Conservation (phyloP, 2,329 filamentous ascomycete genomes). For the Fusarium sulawesiense region DNA sequence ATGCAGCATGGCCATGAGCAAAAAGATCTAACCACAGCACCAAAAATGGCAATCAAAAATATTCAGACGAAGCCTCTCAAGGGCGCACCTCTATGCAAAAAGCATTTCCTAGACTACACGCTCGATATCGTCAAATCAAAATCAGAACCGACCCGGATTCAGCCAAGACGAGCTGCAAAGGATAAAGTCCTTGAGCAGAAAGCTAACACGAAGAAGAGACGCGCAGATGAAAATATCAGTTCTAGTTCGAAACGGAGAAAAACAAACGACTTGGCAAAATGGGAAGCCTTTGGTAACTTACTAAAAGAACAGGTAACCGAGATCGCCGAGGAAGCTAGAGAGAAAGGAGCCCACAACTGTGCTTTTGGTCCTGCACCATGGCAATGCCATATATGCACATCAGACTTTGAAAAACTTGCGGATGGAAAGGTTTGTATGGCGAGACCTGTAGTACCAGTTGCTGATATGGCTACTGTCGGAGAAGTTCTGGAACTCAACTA, state of each 20-base stretch:
- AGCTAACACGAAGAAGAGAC: background rate
- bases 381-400: conserved; percentile 14
- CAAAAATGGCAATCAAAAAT: background rate
- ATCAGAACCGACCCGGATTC: background rate
- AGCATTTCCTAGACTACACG: conserved; percentile 4
- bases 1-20: background rate
- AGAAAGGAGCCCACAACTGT: background rate
- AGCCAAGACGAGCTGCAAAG: conserved; percentile 26
- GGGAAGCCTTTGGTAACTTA: background rate
- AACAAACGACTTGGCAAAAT: background rate
- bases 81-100: conserved; percentile 12
- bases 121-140: background rate
- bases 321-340: background rate
- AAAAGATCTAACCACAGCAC: accelerated
- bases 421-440: background rate
- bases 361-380: conserved; percentile 20
- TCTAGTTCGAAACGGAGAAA: background rate
- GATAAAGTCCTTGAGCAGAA: conserved; percentile 4
- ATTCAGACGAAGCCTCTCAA: background rate
- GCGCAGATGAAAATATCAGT: background rate
- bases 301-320: conserved; percentile 2
- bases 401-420: background rate
- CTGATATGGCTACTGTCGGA: background rate
- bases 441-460: conserved; percentile 1
- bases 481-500: background rate